Percentiles rank a stretch among this genome's conserved stretches.
These are phyloP conservation scores for Aspergillus arachidicola DNA, from an alignment of 2,329 filamentous ascomycete species.

Conservation along the genomic window DNA sequence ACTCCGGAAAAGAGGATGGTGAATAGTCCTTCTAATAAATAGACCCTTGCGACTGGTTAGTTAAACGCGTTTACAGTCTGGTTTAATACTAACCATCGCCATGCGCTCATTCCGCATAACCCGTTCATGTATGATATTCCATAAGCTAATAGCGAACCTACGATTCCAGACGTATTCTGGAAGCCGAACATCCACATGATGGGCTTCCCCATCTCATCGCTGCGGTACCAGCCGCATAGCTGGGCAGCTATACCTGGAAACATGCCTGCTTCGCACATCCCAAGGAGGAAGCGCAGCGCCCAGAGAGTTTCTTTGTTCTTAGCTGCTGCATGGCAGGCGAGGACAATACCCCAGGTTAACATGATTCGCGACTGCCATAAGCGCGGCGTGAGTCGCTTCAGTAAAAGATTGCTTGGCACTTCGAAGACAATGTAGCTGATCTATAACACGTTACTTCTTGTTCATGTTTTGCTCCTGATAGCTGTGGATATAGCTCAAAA, in stretches of 20 bases:
- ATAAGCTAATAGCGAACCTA: slow-evolving; percentile 14
- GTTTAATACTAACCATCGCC: slow-evolving; percentile 11
- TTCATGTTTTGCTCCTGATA: not conserved
- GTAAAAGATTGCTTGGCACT: slow-evolving; percentile 15
- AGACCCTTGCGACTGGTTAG: slow-evolving; percentile 9
- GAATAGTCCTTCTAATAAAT: slow-evolving; percentile 18
- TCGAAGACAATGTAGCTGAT: slow-evolving; percentile 21
- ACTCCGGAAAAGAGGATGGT: slow-evolving; percentile 16
- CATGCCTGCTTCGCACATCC: slow-evolving; percentile 18
- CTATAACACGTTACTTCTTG: not conserved
- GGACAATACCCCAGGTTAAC: slow-evolving; percentile 16
- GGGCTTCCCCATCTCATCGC: slow-evolving; percentile 16
- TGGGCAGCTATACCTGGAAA: slow-evolving; percentile 17
- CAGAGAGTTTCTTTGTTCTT: slow-evolving; percentile 14
- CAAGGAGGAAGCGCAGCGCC: slow-evolving; percentile 15
- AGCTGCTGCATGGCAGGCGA: slow-evolving; percentile 17
- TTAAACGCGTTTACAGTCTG: too few species aligned
- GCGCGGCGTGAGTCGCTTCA: slow-evolving; percentile 15
- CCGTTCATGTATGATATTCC: slow-evolving; percentile 19
- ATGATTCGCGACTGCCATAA: slow-evolving; percentile 17
- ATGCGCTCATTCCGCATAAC: slow-evolving; percentile 12
- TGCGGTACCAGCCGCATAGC: slow-evolving; percentile 19
- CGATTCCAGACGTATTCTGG: slow-evolving; percentile 16
- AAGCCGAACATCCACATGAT: slow-evolving; percentile 22
- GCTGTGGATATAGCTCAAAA: not conserved